Evolutionary conservation across 2,329 filamentous ascomycete genomes (phyloP), one percentile per base, ranked within the genome.

Genomic region (Stachybotrys chlorohalonatus): DNA sequence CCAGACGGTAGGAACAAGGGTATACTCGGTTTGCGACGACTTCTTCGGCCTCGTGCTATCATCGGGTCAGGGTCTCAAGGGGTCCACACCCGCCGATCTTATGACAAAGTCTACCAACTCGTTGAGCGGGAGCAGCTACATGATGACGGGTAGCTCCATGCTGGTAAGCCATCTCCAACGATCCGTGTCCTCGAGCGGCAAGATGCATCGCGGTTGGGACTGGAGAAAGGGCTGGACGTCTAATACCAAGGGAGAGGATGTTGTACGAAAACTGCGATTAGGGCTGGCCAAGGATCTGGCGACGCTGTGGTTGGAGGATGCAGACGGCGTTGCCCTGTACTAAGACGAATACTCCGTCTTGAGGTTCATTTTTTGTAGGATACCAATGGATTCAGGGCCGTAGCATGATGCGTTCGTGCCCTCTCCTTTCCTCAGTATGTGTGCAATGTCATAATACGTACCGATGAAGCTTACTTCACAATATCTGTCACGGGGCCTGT

Each of bases 151-250:
- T 15, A 91, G 83, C 64, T 85, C 85, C 36, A 83, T 92, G 74
- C 73, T 92, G 42, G 82, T 78, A 9, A 83, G 77, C 56, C 81
- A 83, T 63, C 68, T 84, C 62, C 81, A 80, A 64, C 81, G 81
- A 60, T 85, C 82, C 11, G 76, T 84, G 52, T 71, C 74, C n/a
- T 74, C 76, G 17, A 82, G 80, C 7, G 72, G 71, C n/a, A 70
- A 78, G 54, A 69, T 75, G 7, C 77, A 81, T 59, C 75, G 87
- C 53, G 83, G 83, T 11, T 91, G 87, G 88, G 86, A 92, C 69
- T 92, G 88, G 90, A 76, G 89, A 61, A 75, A 74, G 69, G 89
- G 88, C 85, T 74, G 95, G 87, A 85, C 75, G 83, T 64, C 80
- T 32, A 77, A 75, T 11, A 82, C 80, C 16, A 83, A 74, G 58